Percentiles rank a stretch among this genome's conserved stretches.
Evolutionary conservation across 2,329 filamentous ascomycete genomes (phyloP).

Genomic region (Fusarium sp.): DNA sequence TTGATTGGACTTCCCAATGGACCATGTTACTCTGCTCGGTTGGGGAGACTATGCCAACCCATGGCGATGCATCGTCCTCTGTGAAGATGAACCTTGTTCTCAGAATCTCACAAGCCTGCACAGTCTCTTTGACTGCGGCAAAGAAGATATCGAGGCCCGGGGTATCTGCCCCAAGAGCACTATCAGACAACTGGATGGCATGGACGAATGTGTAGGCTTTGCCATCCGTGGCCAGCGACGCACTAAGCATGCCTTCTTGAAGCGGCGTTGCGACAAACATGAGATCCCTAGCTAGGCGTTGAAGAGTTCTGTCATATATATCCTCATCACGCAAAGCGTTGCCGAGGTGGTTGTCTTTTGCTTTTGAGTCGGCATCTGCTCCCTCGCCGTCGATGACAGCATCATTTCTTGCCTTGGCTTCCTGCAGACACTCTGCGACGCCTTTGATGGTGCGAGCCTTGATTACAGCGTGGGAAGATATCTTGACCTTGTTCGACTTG

Average conservation of each 20-base stretch:
- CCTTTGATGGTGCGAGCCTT: slow-evolving; percentile 13
- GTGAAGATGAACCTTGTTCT: slow-evolving; percentile 22
- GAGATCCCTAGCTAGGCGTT: slow-evolving; percentile 6
- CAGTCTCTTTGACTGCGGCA: slow-evolving; percentile 9
- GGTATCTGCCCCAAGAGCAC: slow-evolving; percentile 1
- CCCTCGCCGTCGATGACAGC: fast-evolving
- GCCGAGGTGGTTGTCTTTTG: no score
- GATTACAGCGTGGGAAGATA: slow-evolving; percentile 13
- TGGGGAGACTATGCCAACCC: slow-evolving; percentile 23
- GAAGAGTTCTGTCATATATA: neutral
- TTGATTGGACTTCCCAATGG: slow-evolving; percentile 1
- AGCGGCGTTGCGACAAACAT: slow-evolving; percentile 24
- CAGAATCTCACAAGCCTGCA: slow-evolving; percentile 15
- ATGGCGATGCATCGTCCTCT: slow-evolving; percentile 10
- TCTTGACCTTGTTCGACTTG: slow-evolving; percentile 5
- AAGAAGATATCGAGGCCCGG: slow-evolving; percentile 2
- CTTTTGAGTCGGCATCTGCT: no score
- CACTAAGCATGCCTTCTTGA: slow-evolving; percentile 27
- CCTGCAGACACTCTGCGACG: neutral
- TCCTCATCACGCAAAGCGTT: neutral
- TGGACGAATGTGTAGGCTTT: slow-evolving; percentile 22
- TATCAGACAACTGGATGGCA: slow-evolving; percentile 8
- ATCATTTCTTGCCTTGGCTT: neutral
- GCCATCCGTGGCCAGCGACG: slow-evolving; percentile 6
- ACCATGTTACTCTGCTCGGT: slow-evolving; percentile 16